phyloP scores from a whole-genome alignment of 2,329 filamentous ascomycete genomes.

The Furcasterigmium sp. region DNA sequence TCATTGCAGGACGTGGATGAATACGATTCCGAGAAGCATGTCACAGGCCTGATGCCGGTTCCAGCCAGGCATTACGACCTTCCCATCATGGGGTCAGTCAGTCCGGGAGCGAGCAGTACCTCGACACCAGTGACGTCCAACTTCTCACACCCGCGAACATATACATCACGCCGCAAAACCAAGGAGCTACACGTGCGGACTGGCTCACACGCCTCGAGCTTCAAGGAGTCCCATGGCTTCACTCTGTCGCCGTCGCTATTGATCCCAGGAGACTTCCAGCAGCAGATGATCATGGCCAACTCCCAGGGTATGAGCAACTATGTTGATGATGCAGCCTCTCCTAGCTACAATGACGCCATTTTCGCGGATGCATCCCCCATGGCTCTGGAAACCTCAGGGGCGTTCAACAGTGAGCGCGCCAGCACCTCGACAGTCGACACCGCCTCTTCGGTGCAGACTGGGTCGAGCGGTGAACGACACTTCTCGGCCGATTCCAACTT shows the following conservation, averaged over 20 bases:
- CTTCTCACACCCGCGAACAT: constrained; percentile 44
- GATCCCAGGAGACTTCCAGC: constrained; percentile 54
- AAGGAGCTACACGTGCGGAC: constrained; percentile 28
- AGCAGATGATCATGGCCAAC: constrained; percentile 38
- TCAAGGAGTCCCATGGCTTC: constrained; percentile 55
- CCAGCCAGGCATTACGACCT: constrained; percentile 27
- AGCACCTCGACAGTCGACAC: constrained; percentile 53
- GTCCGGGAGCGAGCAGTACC: constrained; percentile 23
- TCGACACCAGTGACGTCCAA: constrained; percentile 33
- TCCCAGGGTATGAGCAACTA: constrained; percentile 9
- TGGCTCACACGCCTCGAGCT: constrained; percentile 46
- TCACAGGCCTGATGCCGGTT: constrained; percentile 13
- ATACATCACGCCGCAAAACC: constrained; percentile 22
- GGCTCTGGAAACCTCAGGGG: constrained; percentile 23
- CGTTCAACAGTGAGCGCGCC: constrained; percentile 35
- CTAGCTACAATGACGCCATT: constrained; percentile 25
- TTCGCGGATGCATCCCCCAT: constrained; percentile 27
- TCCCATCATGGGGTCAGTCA: constrained; percentile 44
- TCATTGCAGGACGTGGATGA: too few species aligned
- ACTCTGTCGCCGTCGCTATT: constrained; percentile 57
- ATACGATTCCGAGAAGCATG: constrained; percentile 17
- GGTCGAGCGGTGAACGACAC: constrained; percentile 45
- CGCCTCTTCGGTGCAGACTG: constrained; percentile 38
- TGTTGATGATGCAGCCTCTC: constrained; percentile 26
- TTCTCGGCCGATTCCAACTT: constrained; percentile 48